These are phyloP conservation scores for Fusarium robinianum DNA, from an alignment of 2,329 filamentous ascomycete species.

Conservation along the genomic window DNA sequence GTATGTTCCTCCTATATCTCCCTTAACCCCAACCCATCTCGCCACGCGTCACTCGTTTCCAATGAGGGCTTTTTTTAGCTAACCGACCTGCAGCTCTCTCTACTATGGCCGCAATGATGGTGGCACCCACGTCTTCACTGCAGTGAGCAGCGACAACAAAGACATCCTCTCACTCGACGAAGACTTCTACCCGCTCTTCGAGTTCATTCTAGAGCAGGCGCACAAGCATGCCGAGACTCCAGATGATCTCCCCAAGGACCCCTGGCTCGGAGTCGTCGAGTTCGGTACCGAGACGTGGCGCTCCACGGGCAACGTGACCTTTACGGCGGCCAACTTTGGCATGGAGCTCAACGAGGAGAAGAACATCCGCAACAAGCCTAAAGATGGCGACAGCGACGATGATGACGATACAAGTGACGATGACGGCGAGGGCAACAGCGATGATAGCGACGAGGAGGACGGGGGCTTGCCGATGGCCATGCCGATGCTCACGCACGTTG, in stretches of 20 bases:
- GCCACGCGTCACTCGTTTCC: no score
- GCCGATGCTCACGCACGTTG: no score
- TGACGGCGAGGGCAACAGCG: background rate
- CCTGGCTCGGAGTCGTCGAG: conserved; percentile 29
- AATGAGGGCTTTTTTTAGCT: background rate
- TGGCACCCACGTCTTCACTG: conserved; percentile 33
- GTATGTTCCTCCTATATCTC: conserved; percentile 11
- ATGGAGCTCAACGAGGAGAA: conserved; percentile 24
- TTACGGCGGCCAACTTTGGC: conserved; percentile 32
- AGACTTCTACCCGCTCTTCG: conserved; percentile 33
- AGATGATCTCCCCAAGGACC: conserved; percentile 28
- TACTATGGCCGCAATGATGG: conserved; percentile 32
- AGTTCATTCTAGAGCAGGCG: conserved; percentile 31
- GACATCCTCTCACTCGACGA: conserved; percentile 30
- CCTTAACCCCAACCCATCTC: no score
- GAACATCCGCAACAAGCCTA: background rate
- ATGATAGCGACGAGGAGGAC: background rate
- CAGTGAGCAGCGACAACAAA: conserved; percentile 20
- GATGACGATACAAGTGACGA: background rate
- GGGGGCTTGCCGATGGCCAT: no score
- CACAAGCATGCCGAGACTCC: conserved; percentile 14
- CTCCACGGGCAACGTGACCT: conserved; percentile 32
- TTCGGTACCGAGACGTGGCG: conserved; percentile 35
- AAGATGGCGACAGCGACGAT: background rate
- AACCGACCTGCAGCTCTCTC: conserved; percentile 16